Percentiles rank a stretch among this genome's conserved stretches.
Conservation (phyloP, 768 basidiomycete genomes). For the Pulveroboletus ravenelii region DNA sequence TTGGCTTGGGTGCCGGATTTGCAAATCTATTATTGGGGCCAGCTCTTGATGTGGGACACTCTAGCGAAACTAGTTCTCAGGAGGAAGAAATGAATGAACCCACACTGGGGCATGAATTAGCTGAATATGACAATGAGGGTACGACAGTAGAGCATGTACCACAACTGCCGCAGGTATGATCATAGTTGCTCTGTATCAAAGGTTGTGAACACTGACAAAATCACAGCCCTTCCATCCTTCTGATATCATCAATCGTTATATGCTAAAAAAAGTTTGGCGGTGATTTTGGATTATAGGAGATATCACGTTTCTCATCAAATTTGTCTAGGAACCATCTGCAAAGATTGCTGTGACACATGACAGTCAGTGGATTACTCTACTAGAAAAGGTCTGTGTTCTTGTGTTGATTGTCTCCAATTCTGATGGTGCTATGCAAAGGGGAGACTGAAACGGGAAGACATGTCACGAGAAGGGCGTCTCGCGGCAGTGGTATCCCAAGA, state of each 20-base stretch:
- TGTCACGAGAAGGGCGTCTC: neutral
- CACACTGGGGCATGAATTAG: neutral
- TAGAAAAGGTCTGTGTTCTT: neutral
- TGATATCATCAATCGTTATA: neutral
- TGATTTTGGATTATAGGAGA: neutral
- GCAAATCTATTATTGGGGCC: neutral
- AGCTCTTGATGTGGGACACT: neutral
- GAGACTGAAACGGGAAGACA: neutral
- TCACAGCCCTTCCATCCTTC: neutral
- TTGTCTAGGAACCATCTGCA: neutral
- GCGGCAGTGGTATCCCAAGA: neutral
- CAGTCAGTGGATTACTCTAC: neutral
- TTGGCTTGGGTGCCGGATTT: neutral
- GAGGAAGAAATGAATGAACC: neutral
- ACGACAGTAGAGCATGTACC: neutral
- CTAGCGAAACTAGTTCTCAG: neutral
- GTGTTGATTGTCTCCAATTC: neutral
- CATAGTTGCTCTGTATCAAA: neutral
- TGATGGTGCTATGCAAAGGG: neutral
- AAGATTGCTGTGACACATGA: neutral
- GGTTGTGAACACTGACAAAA: neutral
- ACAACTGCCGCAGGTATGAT: neutral
- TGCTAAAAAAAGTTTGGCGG: neutral
- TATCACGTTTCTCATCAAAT: neutral
- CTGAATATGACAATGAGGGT: neutral